Evolutionary conservation across 345 rosid genomes (phyloP).

Genomic region (Trapa bicornis): DNA sequence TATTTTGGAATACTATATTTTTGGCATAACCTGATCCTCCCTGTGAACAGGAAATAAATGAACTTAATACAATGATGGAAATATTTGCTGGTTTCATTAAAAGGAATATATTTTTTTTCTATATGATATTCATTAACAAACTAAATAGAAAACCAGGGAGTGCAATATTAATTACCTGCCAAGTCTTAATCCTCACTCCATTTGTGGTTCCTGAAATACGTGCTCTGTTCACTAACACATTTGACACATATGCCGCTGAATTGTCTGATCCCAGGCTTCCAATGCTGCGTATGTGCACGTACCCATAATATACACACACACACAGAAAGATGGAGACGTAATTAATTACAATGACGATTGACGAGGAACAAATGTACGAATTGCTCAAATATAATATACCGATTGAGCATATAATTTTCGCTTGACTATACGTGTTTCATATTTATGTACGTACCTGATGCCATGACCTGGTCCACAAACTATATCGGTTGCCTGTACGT

Average conservation of each 20-base stretch:
- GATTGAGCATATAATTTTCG: not conserved
- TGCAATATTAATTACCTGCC: slow-evolving; percentile 10
- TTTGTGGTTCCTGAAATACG: slow-evolving; percentile 19
- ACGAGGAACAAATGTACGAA: too few relatives aligned
- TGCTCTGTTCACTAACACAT: slow-evolving; percentile 16
- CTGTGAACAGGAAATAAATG: not conserved
- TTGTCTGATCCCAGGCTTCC: slow-evolving; percentile 29
- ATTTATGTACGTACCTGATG: slow-evolving; percentile 40
- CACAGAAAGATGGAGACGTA: not conserved
- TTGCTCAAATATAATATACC: too few relatives aligned
- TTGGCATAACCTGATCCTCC: slow-evolving; percentile 23
- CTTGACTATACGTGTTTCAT: not conserved
- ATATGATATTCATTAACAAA: too few relatives aligned
- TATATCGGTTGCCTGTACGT: slow-evolving; percentile 61
- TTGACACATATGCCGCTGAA: slow-evolving; percentile 16
- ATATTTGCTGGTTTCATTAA: too few relatives aligned
- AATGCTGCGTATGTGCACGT: slow-evolving; percentile 13
- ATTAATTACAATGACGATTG: too few relatives aligned
- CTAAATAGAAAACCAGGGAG: too few relatives aligned
- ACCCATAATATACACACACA: too few relatives aligned
- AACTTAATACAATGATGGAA: too few relatives aligned
- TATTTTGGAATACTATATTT: slow-evolving; percentile 11
- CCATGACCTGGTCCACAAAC: slow-evolving; percentile 97
- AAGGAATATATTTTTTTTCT: too few relatives aligned
- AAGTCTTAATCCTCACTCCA: slow-evolving; percentile 31